phyloP scores from a whole-genome alignment of 805 yeast species.

The Lipomyces mesembrius region DNA sequence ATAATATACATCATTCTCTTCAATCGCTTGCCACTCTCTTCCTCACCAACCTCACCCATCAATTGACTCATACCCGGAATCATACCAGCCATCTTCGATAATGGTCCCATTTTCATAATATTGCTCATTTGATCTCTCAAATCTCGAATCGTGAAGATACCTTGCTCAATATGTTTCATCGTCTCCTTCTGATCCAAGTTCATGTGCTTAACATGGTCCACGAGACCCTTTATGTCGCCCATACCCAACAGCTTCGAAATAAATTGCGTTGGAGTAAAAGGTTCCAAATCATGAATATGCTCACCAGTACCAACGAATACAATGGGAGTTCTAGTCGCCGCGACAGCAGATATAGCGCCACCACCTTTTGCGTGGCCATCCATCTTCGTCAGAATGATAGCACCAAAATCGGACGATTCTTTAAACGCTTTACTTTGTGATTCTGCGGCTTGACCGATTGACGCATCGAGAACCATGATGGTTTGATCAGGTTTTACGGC shows the following conservation, averaged over 20 bases:
- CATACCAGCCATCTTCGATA: conserved; percentile 92
- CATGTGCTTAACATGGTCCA: conserved; percentile 90
- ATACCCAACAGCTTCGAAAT: conserved; percentile 91
- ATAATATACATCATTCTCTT: conserved; percentile 87
- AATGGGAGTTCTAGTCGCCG: conserved; percentile 93
- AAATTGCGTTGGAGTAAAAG: conserved; percentile 86
- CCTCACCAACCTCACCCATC: conserved; percentile 76
- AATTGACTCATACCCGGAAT: conserved; percentile 87
- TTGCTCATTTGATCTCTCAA: conserved; percentile 94
- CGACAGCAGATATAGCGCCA: conserved; percentile 99
- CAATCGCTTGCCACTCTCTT: conserved; percentile 81
- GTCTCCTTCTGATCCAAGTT: conserved; percentile 83
- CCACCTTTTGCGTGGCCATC: conserved; percentile 99
- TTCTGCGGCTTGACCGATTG: conserved; percentile 98
- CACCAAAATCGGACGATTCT: conserved; percentile 90
- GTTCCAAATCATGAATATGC: conserved; percentile 90
- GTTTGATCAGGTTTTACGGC: conserved; percentile 94
- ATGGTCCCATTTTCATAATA: conserved; percentile 94
- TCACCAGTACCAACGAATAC: conserved; percentile 98
- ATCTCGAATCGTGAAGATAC: conserved; percentile 89
- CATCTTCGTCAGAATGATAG: conserved; percentile 92
- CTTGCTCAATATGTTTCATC: conserved; percentile 90
- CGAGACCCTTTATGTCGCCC: conserved; percentile 90
- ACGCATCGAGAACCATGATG: conserved; percentile 95
- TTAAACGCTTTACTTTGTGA: conserved; percentile 92